phyloP scores from a whole-genome alignment of 129 eudicot species.

The Logfia minima region DNA sequence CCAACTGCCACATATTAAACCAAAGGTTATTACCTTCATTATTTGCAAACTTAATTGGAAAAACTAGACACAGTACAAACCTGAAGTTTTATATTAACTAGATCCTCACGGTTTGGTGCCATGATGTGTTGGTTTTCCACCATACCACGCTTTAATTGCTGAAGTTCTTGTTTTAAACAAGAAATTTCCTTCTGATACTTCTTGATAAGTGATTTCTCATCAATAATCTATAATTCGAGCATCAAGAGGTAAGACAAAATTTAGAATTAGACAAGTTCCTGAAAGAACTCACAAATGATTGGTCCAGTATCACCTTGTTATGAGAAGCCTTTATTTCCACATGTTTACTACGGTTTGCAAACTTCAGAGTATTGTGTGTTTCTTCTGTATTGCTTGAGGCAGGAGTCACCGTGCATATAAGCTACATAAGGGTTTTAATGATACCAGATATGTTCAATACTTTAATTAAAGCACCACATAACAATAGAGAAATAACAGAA shows the following conservation, averaged over 20 bases:
- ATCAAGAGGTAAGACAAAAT: slow-evolving; percentile 26
- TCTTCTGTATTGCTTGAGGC: slow-evolving; percentile 81
- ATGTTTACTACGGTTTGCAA: slow-evolving; percentile 77
- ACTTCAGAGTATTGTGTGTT: slow-evolving; percentile 86
- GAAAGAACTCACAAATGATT: background rate
- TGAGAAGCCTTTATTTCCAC: slow-evolving; percentile 78
- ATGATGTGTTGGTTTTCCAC: slow-evolving; percentile 42
- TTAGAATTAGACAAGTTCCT: background rate
- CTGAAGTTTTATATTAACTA: slow-evolving; percentile 79
- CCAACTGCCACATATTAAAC: slow-evolving; percentile 49
- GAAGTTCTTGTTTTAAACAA: slow-evolving; percentile 70
- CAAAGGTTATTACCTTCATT: background rate
- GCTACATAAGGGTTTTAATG: slow-evolving; percentile 44
- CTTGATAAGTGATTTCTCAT: slow-evolving; percentile 87
- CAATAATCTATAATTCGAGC: slow-evolving; percentile 53
- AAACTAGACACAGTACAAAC: slow-evolving; percentile 34
- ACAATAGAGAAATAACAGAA: background rate
- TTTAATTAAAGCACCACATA: background rate
- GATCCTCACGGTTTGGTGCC: slow-evolving; percentile 68
- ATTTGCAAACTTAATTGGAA: background rate
- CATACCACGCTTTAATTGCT: slow-evolving; percentile 74
- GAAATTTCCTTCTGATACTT: slow-evolving; percentile 84
- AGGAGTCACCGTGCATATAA: slow-evolving; percentile 91
- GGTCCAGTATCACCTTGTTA: slow-evolving; percentile 59
- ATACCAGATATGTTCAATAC: slow-evolving; percentile 22